phyloP scores from a whole-genome alignment of 2,329 filamentous ascomycete species.

The Colletotrichum agaves region DNA sequence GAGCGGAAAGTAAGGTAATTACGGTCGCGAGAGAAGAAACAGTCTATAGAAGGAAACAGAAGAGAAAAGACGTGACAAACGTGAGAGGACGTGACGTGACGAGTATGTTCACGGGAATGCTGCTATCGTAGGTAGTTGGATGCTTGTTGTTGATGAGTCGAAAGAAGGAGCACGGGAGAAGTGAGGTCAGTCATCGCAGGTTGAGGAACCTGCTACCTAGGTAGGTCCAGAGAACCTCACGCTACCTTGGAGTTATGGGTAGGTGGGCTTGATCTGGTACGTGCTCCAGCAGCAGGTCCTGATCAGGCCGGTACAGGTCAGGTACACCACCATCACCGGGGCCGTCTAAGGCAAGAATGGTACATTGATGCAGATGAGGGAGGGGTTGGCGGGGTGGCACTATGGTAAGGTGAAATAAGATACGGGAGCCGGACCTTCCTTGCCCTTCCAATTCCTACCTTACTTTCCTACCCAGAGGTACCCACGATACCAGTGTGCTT shows the following conservation, averaged over 20 bases:
- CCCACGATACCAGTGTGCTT: neutral
- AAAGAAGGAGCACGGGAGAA: constrained; percentile 28
- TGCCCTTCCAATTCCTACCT: neutral
- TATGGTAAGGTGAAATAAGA: constrained; percentile 26
- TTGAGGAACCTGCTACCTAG: constrained; percentile 6
- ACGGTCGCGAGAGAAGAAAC: constrained; percentile 14
- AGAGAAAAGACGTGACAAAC: constrained; percentile 31
- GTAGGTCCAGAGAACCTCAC: constrained; percentile 3
- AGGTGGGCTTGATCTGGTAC: constrained; percentile 26
- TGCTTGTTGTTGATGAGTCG: constrained; percentile 38
- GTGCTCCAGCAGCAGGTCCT: constrained; percentile 32
- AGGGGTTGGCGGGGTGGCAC: neutral
- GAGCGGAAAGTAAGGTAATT: constrained; percentile 28
- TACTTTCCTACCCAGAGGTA: neutral
- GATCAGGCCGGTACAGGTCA: constrained; percentile 18
- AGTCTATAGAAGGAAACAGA: constrained; percentile 36
- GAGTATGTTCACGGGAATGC: constrained; percentile 35
- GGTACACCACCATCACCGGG: constrained; percentile 17
- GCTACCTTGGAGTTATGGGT: neutral
- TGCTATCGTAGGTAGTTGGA: constrained; percentile 20
- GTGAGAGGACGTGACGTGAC: constrained; percentile 36
- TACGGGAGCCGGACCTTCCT: constrained; percentile 31
- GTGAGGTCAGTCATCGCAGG: constrained; percentile 34
- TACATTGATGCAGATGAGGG: neutral
- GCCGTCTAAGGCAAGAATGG: constrained; percentile 1